These are phyloP conservation scores for Yarrowia sp. DNA, from an alignment of 805 yeast genomes.

Conservation along the genomic window DNA sequence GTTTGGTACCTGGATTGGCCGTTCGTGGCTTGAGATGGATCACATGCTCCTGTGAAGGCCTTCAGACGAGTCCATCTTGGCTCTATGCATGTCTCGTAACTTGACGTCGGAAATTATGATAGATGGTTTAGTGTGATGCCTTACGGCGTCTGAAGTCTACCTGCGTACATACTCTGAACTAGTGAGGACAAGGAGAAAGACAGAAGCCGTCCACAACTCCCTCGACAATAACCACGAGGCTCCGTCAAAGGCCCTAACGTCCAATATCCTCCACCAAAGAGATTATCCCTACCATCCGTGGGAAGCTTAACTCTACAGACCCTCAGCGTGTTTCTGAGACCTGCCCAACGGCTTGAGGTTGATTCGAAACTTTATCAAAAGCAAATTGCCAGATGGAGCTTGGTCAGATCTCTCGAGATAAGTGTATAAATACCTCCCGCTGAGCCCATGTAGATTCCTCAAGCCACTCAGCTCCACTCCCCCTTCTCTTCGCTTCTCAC, in stretches of 20 bases:
- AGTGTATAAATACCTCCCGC: background rate
- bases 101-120: too few species aligned
- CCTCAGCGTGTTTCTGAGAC: background rate
- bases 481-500: background rate
- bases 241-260: background rate
- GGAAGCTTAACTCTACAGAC: background rate
- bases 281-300: background rate
- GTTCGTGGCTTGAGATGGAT: background rate
- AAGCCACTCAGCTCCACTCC: slow-evolving; percentile 2
- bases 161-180: too few species aligned
- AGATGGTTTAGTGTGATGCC: too few species aligned
- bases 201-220: background rate
- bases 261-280: background rate
- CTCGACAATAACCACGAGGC: background rate
- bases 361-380: slow-evolving; percentile 1
- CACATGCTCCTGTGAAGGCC: too few species aligned
- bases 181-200: background rate
- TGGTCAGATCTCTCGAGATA: background rate
- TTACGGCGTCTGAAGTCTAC: too few species aligned
- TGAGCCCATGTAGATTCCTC: background rate
- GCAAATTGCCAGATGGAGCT: background rate
- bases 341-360: slow-evolving; percentile 20
- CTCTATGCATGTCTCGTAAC: too few species aligned
- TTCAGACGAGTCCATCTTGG: too few species aligned
- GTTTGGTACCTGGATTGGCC: slow-evolving; percentile 1